Evolutionary conservation across 208 protist genomes (phyloP).

Genomic region (Crithidia fasciculata): DNA sequence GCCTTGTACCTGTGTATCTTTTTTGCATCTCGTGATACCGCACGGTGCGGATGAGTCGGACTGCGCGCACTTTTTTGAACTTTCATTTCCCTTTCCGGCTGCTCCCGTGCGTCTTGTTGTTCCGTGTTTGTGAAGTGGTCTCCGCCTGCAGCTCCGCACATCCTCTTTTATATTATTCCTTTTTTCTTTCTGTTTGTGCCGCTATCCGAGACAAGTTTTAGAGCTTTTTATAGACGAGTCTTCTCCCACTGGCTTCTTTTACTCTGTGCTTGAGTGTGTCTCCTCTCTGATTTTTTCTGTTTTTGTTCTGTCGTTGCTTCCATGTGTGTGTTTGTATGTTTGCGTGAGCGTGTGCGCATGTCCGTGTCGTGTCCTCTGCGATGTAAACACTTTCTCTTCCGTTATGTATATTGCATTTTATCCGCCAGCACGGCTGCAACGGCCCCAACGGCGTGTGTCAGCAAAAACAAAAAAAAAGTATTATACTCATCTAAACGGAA

Average conservation of each 20-base stretch:
- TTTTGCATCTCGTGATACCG: background rate
- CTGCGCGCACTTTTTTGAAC: too few species aligned
- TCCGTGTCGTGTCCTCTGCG: background rate
- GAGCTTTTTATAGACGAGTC: background rate
- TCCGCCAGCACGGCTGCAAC: background rate
- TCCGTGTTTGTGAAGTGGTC: too few species aligned
- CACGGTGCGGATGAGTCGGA: too few species aligned
- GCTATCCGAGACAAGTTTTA: background rate
- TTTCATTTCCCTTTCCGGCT: too few species aligned
- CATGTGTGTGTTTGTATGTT: background rate
- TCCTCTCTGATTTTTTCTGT: conserved; percentile 2
- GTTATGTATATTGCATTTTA: conserved; percentile 9
- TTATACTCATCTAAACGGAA: background rate
- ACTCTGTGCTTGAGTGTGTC: background rate
- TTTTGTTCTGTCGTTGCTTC: background rate
- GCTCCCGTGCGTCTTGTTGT: too few species aligned
- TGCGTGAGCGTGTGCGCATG: background rate
- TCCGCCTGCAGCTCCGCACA: too few species aligned
- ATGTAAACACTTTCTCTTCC: conserved; percentile 8
- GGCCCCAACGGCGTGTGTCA: too few species aligned
- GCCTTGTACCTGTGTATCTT: background rate
- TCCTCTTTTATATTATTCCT: background rate
- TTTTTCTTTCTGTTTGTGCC: conserved; percentile 5
- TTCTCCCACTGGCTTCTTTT: background rate
- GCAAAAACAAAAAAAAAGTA: background rate